Base-by-base conservation (phyloP, 2,329 filamentous ascomycete species). In the Pseudogymnoascus sp. region DNA sequence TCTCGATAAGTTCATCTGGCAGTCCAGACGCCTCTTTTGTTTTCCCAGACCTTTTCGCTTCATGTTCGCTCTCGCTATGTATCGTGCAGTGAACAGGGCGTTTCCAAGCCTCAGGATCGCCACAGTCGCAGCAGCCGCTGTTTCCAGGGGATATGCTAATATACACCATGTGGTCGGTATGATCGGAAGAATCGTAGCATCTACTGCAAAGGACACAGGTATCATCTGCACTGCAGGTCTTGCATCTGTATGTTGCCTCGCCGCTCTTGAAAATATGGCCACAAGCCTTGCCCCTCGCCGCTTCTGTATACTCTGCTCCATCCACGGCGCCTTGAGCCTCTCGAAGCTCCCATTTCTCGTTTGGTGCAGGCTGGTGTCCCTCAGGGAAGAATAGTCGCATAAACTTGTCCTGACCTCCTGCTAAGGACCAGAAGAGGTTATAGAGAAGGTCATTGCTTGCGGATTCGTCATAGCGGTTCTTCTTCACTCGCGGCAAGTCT, bases 201-300 rank as follows among this genome's bases (percentile, higher is more conserved):
- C 88, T 88, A 71, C 90, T 91, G 78, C 95, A 99, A 15, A 99
- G 83, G 60, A 95, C 93, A 76, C 93, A 97, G 0, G 95, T 97
- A 68, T 97, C 93, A 75, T 99, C 96, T 50, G 89, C 87, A 59
- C 91, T 91, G 76, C 95, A 99, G 9, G 93, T 97, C 70, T 92
- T 89, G 81, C 95, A 99, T 70, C 89, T 84, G 75, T 97, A 99
- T 64, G 91, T 93, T 63, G 92, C 93, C 79, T 99, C 95, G 60
- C 93, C 95, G 13, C 85, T 83, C 77, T 93, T 93, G 82, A 99
- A 96, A 66, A 99, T 97, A 78, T 99, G 96, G 3, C 95, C 96
- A 74, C 95, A 99, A 56, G 92, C 88, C 76, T 96, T 96, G 63
- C 96, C 95, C 68, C 91, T 86, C 13, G 95, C 95, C 6, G 90